Conservation (phyloP, 106 monocot species). For the Dendrobium chrysotoxum region DNA sequence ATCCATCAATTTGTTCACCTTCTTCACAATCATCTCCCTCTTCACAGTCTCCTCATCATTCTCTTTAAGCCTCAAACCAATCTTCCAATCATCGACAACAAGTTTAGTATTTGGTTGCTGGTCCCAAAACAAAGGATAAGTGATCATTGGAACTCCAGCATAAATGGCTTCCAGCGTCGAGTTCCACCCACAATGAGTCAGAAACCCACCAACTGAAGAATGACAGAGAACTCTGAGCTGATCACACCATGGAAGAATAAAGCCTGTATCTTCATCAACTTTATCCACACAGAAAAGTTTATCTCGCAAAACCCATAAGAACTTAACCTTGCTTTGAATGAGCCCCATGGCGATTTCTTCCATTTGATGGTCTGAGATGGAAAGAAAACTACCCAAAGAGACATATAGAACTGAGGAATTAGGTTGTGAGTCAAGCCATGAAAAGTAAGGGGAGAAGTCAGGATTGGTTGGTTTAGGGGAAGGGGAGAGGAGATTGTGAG, state of each 20-base stretch:
- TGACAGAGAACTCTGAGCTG: constrained; percentile 53
- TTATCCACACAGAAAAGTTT: neutral
- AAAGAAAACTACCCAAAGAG: constrained; percentile 53
- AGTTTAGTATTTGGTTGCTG: constrained; percentile 30
- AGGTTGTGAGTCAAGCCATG: constrained; percentile 48
- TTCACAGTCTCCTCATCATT: constrained; percentile 6
- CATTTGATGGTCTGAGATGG: constrained; percentile 21
- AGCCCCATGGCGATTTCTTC: constrained; percentile 42
- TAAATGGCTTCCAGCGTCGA: constrained; percentile 41
- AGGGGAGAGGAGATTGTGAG: neutral
- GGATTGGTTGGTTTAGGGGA: neutral
- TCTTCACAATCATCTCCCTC: constrained; percentile 16
- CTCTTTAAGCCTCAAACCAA: constrained; percentile 27
- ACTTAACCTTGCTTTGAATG: constrained; percentile 19
- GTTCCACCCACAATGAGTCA: constrained; percentile 84
- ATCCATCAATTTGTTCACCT: constrained; percentile 30
- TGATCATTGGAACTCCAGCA: constrained; percentile 49
- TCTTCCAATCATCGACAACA: constrained; percentile 44
- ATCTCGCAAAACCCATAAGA: constrained; percentile 34
- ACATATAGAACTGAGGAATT: constrained; percentile 46
- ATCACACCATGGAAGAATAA: constrained; percentile 39
- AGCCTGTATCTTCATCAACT: neutral
- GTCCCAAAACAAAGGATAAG: constrained; percentile 49
- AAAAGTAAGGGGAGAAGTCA: neutral
- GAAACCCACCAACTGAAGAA: constrained; percentile 49